Evolutionary conservation across 2,329 filamentous ascomycete species (phyloP), one percentile per base, ranked within the genome.

Genomic region (Seiridium cupressi): DNA sequence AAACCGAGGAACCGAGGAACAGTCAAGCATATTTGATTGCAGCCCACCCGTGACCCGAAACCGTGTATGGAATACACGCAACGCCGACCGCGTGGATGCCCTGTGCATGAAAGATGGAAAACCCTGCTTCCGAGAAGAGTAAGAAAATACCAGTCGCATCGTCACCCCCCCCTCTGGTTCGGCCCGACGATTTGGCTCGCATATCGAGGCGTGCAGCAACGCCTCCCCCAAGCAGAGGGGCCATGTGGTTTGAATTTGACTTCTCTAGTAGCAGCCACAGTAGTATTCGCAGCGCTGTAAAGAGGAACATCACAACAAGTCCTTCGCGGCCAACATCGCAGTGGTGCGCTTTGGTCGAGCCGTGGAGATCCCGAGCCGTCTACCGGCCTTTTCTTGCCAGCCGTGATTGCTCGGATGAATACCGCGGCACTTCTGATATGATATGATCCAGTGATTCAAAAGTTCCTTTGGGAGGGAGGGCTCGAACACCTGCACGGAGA

Each of bases 181-280:
- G 51, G 51, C 26, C 51, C 51, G 51, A 55, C 51, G 40, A 38
- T 38, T 35, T 55, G 51, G 51, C 36, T 55, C 40, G n/a, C 8
- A 38, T 10, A 40, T 3, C 18, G 49, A 53, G 34, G 49, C 2
- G 49, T 35, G 34, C 32, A 53, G 35, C 32, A 51, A 53, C 26
- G 49, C 49, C 49, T 53, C 32, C 5, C 35, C 38, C n/a, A 49
- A 53, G 5, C 31, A 53, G 13, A 53, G 34, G 48, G 1, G 38
- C 38, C 7, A 42, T 8, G 7, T 42, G 38, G 38, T 42, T 42
- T 42, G 38, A 42, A 8, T 42, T 42, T 13, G 38, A 13, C 38
- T 42, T 42, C 38, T 42, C 13, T 42, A 42, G 13, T 13, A 26
- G 18, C 18, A 26, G 18, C 18, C 18, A 26, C 18, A 26, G 18